Base-by-base conservation (phyloP, 2,329 filamentous ascomycete species). In the Penicillium glabrum region DNA sequence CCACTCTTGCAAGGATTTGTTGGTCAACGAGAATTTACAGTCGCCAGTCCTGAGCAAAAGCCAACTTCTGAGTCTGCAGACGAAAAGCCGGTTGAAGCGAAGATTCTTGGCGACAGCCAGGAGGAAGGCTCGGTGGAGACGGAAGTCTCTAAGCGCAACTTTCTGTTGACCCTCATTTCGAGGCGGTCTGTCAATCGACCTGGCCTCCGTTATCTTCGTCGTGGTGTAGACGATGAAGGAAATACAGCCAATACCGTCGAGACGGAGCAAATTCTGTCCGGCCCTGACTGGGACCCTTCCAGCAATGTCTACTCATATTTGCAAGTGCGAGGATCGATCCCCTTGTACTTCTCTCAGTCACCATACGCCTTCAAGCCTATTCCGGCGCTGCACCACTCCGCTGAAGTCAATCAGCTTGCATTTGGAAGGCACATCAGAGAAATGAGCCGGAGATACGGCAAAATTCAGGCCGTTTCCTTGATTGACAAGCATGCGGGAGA, bases 1-100 rank as follows among this genome's bases (percentile, higher is more conserved):
- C 95, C 95, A 2, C 66, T 99, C 3, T 89, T 99, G 75, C 95
- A 98, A 75, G 95, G 95, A 0, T 99, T 98, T 65, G 86, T 99
- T 21, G 93, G 93, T 1, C 95, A 98, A 74, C 82, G 86, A 60
- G 80, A 86, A 2, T 98, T 99, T 70, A 83, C 87, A 9, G 85
- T 93, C 24, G 88, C 91, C 29, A 70, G 61, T 5, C 35, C 66
- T 11, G 56, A 65, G 41, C 59, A 60, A n/a, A 43, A 60, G 37
- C 50, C 57, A 14, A 41, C 48, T 7, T 37, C 23, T 24, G 49
- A 56, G 10, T 46, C 59, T 33, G 19, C 60, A 7, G 41, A 54
- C 21, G 62, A 66, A 16, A 53, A 68, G 29, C 59, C 61, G 7
- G 54, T 63, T 10, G 67, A 71, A 56, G 66, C 67, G 19, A 67